Conservation (phyloP, 2,329 filamentous ascomycete genomes). For the Onygenales sp. region DNA sequence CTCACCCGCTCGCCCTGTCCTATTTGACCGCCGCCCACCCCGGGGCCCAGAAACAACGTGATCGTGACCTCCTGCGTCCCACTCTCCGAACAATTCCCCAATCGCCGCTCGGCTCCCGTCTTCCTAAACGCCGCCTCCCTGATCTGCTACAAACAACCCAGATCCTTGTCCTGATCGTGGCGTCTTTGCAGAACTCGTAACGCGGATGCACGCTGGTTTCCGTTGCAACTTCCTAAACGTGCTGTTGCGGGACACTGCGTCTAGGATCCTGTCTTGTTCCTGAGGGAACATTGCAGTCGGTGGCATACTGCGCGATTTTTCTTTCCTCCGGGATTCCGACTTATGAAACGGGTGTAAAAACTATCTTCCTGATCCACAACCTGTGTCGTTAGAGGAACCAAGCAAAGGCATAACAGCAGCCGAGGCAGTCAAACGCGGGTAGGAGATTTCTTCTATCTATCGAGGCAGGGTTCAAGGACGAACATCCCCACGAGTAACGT, state of each 20-base stretch:
- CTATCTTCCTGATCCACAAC: background rate
- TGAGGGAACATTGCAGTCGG: background rate
- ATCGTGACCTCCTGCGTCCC: constrained; percentile 1
- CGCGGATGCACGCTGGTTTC: background rate
- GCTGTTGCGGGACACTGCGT: background rate
- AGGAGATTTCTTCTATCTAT: background rate
- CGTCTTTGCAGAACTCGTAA: background rate
- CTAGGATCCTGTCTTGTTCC: background rate
- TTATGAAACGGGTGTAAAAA: background rate
- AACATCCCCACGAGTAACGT: background rate
- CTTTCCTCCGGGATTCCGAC: background rate
- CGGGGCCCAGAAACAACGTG: background rate
- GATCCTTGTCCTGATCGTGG: constrained; percentile 2
- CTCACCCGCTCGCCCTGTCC: background rate
- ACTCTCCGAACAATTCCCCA: background rate
- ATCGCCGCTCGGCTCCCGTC: background rate
- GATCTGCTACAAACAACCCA: background rate
- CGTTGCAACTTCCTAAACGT: background rate
- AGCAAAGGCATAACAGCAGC: background rate
- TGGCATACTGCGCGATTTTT: background rate
- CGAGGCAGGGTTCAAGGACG: background rate
- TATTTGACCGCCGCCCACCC: background rate
- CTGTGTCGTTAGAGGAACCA: background rate
- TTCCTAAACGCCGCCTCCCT: background rate
- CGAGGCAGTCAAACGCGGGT: background rate